Base-by-base conservation (phyloP, 768 basidiomycete species). In the Pisolithus tinctorius region DNA sequence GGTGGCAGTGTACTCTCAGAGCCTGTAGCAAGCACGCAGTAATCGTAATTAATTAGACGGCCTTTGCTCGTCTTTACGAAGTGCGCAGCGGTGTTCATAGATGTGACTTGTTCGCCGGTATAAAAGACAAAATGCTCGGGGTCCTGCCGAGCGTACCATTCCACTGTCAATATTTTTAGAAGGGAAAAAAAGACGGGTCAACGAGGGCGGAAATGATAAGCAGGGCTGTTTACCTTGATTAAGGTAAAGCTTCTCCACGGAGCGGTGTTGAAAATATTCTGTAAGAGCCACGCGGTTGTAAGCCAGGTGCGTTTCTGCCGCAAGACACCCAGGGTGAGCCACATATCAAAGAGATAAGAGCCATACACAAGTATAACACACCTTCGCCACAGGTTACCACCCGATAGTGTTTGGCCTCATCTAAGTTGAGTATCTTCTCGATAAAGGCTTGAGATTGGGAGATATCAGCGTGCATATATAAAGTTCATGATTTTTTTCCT, bases 11-110 rank as follows among this genome's bases (percentile, higher is more conserved):
- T 74, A 1, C 84, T 83, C 23, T 72, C 73, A 0, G 85, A 87
- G 1, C 87, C 87, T 0, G 87, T 87, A 1, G 84, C 82, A 31
- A 89, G 66, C 23, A 88, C 69, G 44, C 83, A 84, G 47, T 76
- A 75, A 60, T 85, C 81, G 59, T 86, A 88, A 45, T 60, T 53
- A 55, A 81, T 63, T 27, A 62, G 65, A 9, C 73, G 69, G 27
- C 70, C 71, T 40, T 72, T 74, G 60, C 68, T 72, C 4, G 79
- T 80, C 27, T 69, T 71, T 2, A 78, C 75, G n/a, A 65, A 69
- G 49, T 76, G 71, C 17, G 68, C 61, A 6, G 60, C 65, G 0
- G 68, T 63, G 49, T 72, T 69, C 37, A 78, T 58, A 23, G 65
- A 63, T 14, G 65, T 69, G 10, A 79, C 76, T 20, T 67, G 63